phyloP scores from a whole-genome alignment of 2,329 filamentous ascomycete species.

The Cladosporium phlei region DNA sequence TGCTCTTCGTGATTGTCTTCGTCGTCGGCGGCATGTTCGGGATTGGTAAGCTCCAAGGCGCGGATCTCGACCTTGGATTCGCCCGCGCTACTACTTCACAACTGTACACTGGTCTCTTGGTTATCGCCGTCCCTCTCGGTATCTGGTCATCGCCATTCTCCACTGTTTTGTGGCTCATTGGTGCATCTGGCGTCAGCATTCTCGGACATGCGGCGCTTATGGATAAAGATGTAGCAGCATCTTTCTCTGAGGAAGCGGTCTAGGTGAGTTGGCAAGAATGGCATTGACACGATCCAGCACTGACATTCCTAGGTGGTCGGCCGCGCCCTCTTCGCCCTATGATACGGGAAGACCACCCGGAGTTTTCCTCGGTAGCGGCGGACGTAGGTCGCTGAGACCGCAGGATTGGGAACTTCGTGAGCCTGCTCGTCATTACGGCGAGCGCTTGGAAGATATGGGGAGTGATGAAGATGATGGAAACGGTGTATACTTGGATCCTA shows the following conservation, averaged over 20 bases:
- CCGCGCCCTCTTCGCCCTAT: slow-evolving; percentile 84
- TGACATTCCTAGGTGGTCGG: slow-evolving; percentile 65
- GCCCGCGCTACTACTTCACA: slow-evolving; percentile 83
- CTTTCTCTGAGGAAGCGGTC: slow-evolving; percentile 99
- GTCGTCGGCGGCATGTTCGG: slow-evolving; percentile 82
- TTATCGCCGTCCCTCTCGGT: slow-evolving; percentile 77
- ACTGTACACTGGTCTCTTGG: slow-evolving; percentile 82
- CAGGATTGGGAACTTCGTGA: slow-evolving; percentile 44
- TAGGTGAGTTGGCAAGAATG: slow-evolving; percentile 61
- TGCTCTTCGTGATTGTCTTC: slow-evolving; percentile 90
- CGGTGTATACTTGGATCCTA: slow-evolving; percentile 40
- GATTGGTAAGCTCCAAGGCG: slow-evolving; percentile 83
- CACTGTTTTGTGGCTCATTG: slow-evolving; percentile 91
- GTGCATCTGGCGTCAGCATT: slow-evolving; percentile 88
- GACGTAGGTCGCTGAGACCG: slow-evolving; percentile 39
- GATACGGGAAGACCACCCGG: slow-evolving; percentile 99
- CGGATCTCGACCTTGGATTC: slow-evolving; percentile 80
- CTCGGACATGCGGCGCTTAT: slow-evolving; percentile 91
- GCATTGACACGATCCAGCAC: not conserved
- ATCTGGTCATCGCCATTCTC: slow-evolving; percentile 78
- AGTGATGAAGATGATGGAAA: slow-evolving; percentile 45
- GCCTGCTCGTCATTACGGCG: slow-evolving; percentile 21
- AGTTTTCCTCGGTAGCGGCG: slow-evolving; percentile 54
- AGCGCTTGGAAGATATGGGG: slow-evolving; percentile 63
- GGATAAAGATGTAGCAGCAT: slow-evolving; percentile 99